These are phyloP conservation scores for Deuterostichococcus epilithicus DNA, from an alignment of 139 green algal species.

Conservation along the genomic window DNA sequence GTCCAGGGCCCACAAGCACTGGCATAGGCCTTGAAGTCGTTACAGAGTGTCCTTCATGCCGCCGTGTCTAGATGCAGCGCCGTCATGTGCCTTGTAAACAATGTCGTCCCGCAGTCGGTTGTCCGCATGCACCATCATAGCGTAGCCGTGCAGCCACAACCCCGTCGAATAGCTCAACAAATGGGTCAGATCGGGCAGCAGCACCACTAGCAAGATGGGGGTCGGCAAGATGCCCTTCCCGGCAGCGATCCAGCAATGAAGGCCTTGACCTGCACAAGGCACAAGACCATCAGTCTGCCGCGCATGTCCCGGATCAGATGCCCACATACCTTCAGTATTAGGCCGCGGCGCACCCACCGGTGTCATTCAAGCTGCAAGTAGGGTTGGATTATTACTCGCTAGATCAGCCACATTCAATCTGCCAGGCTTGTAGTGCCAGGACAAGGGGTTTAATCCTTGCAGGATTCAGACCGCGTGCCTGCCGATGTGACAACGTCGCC, in stretches of 20 bases:
- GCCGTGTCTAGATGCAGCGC: not conserved
- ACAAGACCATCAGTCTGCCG: not conserved
- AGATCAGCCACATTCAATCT: constrained; percentile 14
- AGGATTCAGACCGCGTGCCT: constrained; percentile 8
- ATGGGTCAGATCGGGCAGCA: not conserved
- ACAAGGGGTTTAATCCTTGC: constrained; percentile 1
- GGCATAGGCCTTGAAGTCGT: constrained; percentile 9
- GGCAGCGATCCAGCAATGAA: constrained; percentile 3
- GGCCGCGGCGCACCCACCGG: too few species aligned
- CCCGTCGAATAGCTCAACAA: not conserved
- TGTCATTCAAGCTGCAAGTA: not conserved
- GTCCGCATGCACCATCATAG: constrained; percentile 2
- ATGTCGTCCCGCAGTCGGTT: not conserved
- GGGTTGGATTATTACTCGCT: not conserved
- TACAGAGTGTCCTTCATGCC: not conserved
- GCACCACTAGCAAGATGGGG: not conserved
- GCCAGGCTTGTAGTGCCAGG: constrained; percentile 19
- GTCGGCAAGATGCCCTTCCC: constrained; percentile 5
- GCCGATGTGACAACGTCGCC: constrained; percentile 6
- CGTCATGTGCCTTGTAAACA: constrained; percentile 4
- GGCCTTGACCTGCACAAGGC: not conserved
- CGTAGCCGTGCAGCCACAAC: not conserved
- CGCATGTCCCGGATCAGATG: not conserved
- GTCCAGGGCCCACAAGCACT: constrained; percentile 15
- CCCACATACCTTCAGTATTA: not conserved